A percentile compares a stretch with the other conserved stretches of the same genome.
Conservation (phyloP, 2,329 filamentous ascomycete species). For the Fusarium coicis region DNA sequence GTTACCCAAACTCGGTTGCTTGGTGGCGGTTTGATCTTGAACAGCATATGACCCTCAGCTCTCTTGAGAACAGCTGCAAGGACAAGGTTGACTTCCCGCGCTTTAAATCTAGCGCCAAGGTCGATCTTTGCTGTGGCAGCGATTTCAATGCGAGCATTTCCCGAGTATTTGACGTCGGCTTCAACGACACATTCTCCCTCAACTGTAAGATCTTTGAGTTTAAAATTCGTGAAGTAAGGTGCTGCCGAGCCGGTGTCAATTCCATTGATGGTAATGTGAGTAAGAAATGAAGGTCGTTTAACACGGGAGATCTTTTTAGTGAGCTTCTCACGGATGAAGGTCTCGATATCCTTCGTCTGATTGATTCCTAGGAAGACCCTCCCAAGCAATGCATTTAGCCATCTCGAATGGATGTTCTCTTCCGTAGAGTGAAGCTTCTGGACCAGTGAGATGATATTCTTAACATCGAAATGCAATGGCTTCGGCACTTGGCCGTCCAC, state of each 20-base stretch:
- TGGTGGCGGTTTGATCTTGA: conserved; percentile 93
- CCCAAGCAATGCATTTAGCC: conserved; percentile 92
- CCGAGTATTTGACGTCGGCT: conserved; percentile 87
- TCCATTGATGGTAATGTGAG: conserved; percentile 81
- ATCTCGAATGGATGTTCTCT: conserved; percentile 88
- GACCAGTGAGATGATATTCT: conserved; percentile 88
- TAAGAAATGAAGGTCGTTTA: conserved; percentile 90
- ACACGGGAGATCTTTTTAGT: conserved; percentile 96
- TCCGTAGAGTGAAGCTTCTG: conserved; percentile 92
- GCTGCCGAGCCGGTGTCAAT: conserved; percentile 89
- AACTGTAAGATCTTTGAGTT: conserved; percentile 87
- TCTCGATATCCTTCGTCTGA: conserved; percentile 83
- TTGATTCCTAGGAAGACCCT: conserved; percentile 89
- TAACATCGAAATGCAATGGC: conserved; percentile 81
- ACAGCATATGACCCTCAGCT: conserved; percentile 83
- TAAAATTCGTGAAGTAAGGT: conserved; percentile 88
- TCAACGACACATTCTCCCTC: conserved; percentile 91
- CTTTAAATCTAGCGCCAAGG: conserved; percentile 87
- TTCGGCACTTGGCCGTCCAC: conserved; percentile 68
- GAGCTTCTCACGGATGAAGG: conserved; percentile 83
- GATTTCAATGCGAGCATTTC: conserved; percentile 89
- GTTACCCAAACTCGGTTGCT: conserved; percentile 97
- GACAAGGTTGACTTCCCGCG: conserved; percentile 87
- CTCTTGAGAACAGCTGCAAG: conserved; percentile 87
- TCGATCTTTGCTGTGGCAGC: conserved; percentile 94